A percentile compares a stretch with the other conserved stretches of the same genome.
Conservation (phyloP, 1,284 basidiomycete genomes). For the Rhodotorula sp. region DNA sequence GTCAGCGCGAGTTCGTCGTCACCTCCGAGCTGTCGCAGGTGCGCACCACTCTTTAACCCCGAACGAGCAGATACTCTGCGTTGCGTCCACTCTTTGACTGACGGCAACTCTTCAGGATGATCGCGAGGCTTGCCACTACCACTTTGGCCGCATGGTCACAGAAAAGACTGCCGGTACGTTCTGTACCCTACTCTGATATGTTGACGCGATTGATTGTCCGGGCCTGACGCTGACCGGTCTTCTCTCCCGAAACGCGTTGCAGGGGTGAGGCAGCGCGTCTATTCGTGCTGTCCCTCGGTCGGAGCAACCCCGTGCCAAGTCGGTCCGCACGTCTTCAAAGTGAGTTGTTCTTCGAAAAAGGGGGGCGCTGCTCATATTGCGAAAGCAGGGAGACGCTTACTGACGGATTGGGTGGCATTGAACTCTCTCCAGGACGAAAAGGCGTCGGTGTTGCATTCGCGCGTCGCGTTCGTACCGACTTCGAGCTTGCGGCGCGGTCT, state of each 20-base stretch:
- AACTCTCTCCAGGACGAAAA: slow-evolving; percentile 60
- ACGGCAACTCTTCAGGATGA: slow-evolving; percentile 50
- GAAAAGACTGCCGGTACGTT: slow-evolving; percentile 61
- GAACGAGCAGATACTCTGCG: no score
- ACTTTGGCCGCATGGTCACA: slow-evolving; percentile 73
- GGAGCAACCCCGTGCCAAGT: slow-evolving; percentile 44
- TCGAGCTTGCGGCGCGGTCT: slow-evolving; percentile 43
- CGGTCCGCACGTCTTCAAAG: slow-evolving; percentile 44
- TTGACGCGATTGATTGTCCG: no score
- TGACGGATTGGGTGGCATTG: neutral
- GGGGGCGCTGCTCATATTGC: neutral
- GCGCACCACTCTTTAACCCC: neutral
- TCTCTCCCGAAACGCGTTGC: slow-evolving; percentile 39
- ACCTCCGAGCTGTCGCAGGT: slow-evolving; percentile 52
- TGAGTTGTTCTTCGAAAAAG: neutral
- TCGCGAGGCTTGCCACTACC: slow-evolving; percentile 69
- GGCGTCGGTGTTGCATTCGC: slow-evolving; percentile 66
- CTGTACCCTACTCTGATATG: slow-evolving; percentile 27
- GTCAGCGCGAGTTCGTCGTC: slow-evolving; percentile 66
- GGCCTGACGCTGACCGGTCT: neutral
- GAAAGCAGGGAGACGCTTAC: neutral
- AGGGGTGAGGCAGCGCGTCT: slow-evolving; percentile 51
- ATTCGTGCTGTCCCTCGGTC: slow-evolving; percentile 43
- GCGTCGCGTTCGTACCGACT: slow-evolving; percentile 68
- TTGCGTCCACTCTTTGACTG: no score